A percentile compares a stretch with the other conserved stretches of the same genome.
Conservation (phyloP, 352 stramenopile species). For the Globisporangium okanoganense region DNA sequence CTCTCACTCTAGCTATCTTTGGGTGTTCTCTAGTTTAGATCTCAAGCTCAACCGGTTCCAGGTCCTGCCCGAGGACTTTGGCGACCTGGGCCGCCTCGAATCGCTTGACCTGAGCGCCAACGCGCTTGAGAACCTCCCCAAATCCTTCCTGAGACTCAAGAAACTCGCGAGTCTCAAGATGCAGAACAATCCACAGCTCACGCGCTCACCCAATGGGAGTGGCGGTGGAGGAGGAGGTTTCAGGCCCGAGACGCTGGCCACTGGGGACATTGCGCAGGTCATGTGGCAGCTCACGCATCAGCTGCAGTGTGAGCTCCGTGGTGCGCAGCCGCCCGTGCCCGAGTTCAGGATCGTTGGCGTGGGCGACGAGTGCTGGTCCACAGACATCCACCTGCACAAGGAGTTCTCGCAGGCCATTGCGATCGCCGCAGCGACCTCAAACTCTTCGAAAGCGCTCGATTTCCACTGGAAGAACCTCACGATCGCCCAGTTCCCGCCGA, state of each 20-base stretch:
- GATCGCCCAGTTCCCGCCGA: conserved; percentile 31
- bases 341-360: conserved; percentile 37
- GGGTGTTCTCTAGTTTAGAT: conserved; percentile 38
- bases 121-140: conserved; percentile 38
- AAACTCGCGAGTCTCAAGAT: conserved; percentile 45
- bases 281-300: conserved; percentile 60
- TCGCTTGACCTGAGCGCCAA: conserved; percentile 65
- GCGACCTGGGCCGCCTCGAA: conserved; percentile 34
- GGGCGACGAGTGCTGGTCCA: conserved; percentile 60
- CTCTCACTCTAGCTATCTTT: not conserved
- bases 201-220: conserved; percentile 6
- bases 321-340: conserved; percentile 28
- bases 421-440: conserved; percentile 25
- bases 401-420: conserved; percentile 43
- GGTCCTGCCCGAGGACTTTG: conserved; percentile 38
- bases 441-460: conserved; percentile 25
- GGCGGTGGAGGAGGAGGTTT: conserved; percentile 35
- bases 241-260: conserved; percentile 33
- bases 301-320: conserved; percentile 34
- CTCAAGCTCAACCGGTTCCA: conserved; percentile 70
- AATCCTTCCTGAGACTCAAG: conserved; percentile 41
- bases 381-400: conserved; percentile 59
- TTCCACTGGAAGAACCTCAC: conserved; percentile 73
- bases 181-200: conserved; percentile 43
- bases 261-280: conserved; percentile 35